Evolutionary conservation across 2,329 filamentous ascomycete species (phyloP).

Genomic region (Chaetomiaceae sp.): DNA sequence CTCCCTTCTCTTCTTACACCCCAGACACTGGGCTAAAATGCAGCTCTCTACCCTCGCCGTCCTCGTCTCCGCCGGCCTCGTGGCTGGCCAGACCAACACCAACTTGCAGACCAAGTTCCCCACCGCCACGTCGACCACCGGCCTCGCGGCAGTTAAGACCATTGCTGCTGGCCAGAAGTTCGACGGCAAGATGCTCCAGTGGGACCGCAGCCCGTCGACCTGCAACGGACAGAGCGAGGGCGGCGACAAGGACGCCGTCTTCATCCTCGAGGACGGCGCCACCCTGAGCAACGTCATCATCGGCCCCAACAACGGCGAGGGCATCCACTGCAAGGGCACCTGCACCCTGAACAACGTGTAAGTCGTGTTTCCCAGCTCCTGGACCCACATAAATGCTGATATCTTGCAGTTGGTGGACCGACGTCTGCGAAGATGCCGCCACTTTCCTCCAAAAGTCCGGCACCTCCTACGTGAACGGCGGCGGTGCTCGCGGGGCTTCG

Average conservation of each 20-base stretch:
- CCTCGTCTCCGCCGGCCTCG: conserved; percentile 18
- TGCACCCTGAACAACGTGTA: conserved; percentile 39
- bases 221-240: conserved; percentile 24
- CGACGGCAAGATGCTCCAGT: conserved; percentile 42
- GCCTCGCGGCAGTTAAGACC: conserved; percentile 38
- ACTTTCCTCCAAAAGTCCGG: conserved; percentile 36
- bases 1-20: background rate
- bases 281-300: conserved; percentile 50
- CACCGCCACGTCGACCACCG: conserved; percentile 37
- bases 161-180: conserved; percentile 41
- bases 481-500: conserved; percentile 34
- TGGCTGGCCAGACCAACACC: conserved; percentile 26
- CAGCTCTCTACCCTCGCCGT: background rate
- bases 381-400: background rate
- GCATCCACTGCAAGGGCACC: conserved; percentile 44
- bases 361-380: too few species aligned
- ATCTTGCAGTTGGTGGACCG: conserved; percentile 32
- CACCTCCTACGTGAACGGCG: conserved; percentile 37
- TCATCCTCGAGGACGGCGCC: conserved; percentile 47
- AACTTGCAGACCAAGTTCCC: conserved; percentile 33
- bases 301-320: conserved; percentile 44
- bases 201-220: conserved; percentile 28
- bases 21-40: too few species aligned
- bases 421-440: conserved; percentile 35
- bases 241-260: conserved; percentile 41